Evolutionary conservation across 495 filamentous ascomycete genomes (phyloP).

Genomic region (Clavariopsis aquatica): DNA sequence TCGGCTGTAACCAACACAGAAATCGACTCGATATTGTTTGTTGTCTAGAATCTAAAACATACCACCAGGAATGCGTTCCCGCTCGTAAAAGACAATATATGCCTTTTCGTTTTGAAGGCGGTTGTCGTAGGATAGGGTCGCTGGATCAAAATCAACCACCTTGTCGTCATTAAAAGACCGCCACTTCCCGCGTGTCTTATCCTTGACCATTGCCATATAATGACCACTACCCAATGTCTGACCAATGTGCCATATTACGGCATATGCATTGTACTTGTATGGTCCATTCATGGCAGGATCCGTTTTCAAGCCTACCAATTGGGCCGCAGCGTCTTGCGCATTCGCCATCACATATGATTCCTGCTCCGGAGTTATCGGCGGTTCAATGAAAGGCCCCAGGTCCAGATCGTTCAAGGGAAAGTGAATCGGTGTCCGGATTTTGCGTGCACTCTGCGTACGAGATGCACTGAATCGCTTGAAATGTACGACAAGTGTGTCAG

Average conservation of each 20-base stretch:
- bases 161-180: slow-evolving; percentile 65
- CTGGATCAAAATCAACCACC: slow-evolving; percentile 60
- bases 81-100: slow-evolving; percentile 66
- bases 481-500: slow-evolving; percentile 70
- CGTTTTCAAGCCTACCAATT: slow-evolving; percentile 25
- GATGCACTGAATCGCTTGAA: slow-evolving; percentile 71
- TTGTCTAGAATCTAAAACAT: background rate
- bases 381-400: slow-evolving; percentile 61
- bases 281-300: slow-evolving; percentile 60
- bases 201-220: slow-evolving; percentile 67
- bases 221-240: slow-evolving; percentile 65
- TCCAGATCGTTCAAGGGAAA: slow-evolving; percentile 67
- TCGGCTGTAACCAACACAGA: background rate
- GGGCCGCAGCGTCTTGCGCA: slow-evolving; percentile 1
- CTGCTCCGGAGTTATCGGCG: slow-evolving; percentile 41
- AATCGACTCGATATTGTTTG: background rate
- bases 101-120: slow-evolving; percentile 63
- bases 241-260: slow-evolving; percentile 68
- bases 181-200: slow-evolving; percentile 61
- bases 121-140: slow-evolving; percentile 50
- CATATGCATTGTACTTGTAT: slow-evolving; percentile 72
- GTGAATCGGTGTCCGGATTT: slow-evolving; percentile 67
- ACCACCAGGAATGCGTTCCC: slow-evolving; percentile 21
- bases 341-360: slow-evolving; percentile 30
- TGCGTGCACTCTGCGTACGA: slow-evolving; percentile 58